Percentiles rank a stretch among this genome's conserved stretches.
Conservation (phyloP, 805 yeast genomes). For the Ogataea glucozyma region DNA sequence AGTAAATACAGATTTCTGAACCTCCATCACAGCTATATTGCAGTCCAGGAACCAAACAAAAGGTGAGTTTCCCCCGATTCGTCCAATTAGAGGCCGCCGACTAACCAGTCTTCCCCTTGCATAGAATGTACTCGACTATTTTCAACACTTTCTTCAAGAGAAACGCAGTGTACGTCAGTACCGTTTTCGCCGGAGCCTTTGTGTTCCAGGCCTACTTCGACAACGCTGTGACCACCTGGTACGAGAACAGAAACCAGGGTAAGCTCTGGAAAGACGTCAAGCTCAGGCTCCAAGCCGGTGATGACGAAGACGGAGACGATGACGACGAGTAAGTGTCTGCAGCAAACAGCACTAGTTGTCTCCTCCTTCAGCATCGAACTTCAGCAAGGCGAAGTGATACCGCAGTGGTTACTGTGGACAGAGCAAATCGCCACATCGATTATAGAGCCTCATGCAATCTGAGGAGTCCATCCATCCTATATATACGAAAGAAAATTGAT, state of each 20-base stretch:
- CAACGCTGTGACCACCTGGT: constrained; percentile 64
- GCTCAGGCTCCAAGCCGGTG: constrained; percentile 55
- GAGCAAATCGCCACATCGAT: too few relatives aligned
- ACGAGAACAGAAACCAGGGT: constrained; percentile 77
- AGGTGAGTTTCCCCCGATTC: constrained; percentile 2
- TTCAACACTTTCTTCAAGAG: constrained; percentile 80
- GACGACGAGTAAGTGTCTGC: constrained; percentile 49
- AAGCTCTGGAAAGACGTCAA: constrained; percentile 84
- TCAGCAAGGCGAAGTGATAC: too few relatives aligned
- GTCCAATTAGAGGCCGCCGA: neutral
- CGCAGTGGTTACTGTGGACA: too few relatives aligned
- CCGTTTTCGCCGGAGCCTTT: constrained; percentile 82
- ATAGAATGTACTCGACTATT: constrained; percentile 41
- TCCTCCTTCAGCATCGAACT: too few relatives aligned
- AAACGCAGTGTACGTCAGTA: constrained; percentile 84
- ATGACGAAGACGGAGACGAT: constrained; percentile 59
- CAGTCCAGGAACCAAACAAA: neutral
- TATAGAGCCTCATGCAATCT: too few relatives aligned
- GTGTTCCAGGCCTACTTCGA: constrained; percentile 81
- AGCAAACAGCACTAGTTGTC: too few relatives aligned
- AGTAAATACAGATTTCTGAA: neutral
- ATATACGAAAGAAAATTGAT: neutral
- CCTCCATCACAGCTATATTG: neutral
- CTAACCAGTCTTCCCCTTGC: neutral
- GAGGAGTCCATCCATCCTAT: too few relatives aligned